Evolutionary conservation across 2,329 filamentous ascomycete species (phyloP).

Genomic region (Trichocomaceae sp.): DNA sequence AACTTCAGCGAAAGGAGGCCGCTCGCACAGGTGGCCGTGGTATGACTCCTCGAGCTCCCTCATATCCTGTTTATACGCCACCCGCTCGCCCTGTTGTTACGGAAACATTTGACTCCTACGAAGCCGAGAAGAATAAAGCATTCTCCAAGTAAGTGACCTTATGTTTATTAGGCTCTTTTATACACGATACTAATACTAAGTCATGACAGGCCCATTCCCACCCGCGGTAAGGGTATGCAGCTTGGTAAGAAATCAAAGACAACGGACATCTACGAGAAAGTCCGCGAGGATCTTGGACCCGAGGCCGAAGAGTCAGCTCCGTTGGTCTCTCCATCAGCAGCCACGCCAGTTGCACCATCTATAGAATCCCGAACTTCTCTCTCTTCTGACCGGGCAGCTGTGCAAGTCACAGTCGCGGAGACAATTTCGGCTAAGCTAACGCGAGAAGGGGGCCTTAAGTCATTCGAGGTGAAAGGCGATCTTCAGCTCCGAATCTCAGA

Average conservation of each 20-base stretch:
- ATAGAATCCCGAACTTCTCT: conserved; percentile 55
- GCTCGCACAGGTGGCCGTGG: conserved; percentile 67
- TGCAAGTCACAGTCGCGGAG: conserved; percentile 83
- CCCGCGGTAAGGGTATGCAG: conserved; percentile 97
- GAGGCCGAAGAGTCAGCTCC: conserved; percentile 69
- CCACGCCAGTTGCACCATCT: conserved; percentile 45
- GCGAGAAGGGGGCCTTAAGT: conserved; percentile 78
- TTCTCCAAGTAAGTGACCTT: conserved; percentile 61
- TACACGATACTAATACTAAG: conserved; percentile 30
- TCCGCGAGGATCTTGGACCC: conserved; percentile 82
- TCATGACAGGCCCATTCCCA: conserved; percentile 50
- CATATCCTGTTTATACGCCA: conserved; percentile 84
- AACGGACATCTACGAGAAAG: conserved; percentile 93
- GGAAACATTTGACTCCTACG: conserved; percentile 87
- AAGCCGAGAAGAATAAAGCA: conserved; percentile 93
- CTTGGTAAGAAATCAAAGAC: conserved; percentile 98
- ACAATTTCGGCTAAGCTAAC: conserved; percentile 84
- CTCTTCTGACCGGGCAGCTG: conserved; percentile 70
- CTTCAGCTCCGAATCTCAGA: conserved; percentile 87
- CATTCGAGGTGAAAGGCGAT: conserved; percentile 84
- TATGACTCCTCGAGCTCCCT: conserved; percentile 64
- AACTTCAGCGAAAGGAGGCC: conserved; percentile 97
- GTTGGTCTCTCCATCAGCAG: conserved; percentile 56
- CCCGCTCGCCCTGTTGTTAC: conserved; percentile 65
- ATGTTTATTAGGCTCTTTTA: neutral